Evolutionary conservation across 306 rosid species (phyloP).

Genomic region (Herpetospermum pedunculosum): DNA sequence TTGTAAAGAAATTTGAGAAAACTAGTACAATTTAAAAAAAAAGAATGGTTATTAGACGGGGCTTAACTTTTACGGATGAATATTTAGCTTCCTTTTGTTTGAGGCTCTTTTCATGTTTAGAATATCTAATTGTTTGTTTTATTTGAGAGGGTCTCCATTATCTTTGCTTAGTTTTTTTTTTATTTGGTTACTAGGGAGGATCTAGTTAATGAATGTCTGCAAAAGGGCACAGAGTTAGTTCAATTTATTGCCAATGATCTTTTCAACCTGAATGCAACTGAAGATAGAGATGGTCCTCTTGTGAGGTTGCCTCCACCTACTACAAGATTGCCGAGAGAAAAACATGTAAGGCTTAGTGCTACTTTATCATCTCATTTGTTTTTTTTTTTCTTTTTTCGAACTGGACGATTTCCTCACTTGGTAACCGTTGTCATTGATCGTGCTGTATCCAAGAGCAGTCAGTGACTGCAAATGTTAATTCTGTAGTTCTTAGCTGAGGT

Average conservation of each 20-base stretch:
- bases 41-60: no score
- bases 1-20: no score
- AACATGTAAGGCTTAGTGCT: constrained; percentile 39
- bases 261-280: constrained; percentile 58
- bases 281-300: constrained; percentile 71
- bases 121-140: neutral
- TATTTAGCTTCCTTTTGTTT: no score
- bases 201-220: constrained; percentile 41
- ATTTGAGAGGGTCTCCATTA: neutral
- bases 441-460: neutral
- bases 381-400: neutral
- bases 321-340: constrained; percentile 69
- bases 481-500: neutral
- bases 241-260: constrained; percentile 62
- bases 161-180: neutral
- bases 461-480: neutral
- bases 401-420: neutral
- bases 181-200: constrained; percentile 32
- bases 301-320: constrained; percentile 58
- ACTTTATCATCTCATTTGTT: neutral
- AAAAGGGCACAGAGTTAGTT: constrained; percentile 63
- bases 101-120: no score
- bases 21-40: no score
- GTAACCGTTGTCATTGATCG: neutral
- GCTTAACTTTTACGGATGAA: no score